Evolutionary conservation across 257 asterid genomes (phyloP).

Genomic region (Handroanthus guayacan): DNA sequence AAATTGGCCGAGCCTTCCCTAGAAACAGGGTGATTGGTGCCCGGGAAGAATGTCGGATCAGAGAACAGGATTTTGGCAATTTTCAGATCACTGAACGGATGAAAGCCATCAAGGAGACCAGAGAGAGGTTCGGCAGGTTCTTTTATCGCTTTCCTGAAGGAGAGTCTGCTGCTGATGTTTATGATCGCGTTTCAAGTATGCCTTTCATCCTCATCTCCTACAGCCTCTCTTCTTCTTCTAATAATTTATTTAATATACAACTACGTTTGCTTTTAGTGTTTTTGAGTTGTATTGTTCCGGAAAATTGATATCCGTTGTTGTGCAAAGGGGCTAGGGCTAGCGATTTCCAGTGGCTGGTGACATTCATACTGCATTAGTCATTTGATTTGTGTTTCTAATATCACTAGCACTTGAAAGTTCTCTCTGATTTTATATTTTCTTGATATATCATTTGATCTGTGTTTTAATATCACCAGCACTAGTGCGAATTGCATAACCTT

Average conservation of each 20-base stretch:
- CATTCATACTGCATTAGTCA: neutral
- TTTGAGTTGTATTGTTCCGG: neutral
- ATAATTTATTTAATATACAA: neutral
- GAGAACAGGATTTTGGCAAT: constrained; percentile 98
- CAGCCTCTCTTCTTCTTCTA: neutral
- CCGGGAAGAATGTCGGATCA: constrained; percentile 86
- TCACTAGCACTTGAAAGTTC: neutral
- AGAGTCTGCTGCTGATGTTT: constrained; percentile 95
- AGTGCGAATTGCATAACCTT: neutral
- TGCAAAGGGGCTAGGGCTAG: neutral
- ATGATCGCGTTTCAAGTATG: constrained; percentile 89
- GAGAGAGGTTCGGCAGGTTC: constrained; percentile 88
- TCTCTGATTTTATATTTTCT: neutral
- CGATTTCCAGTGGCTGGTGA: neutral
- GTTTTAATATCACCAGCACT: neutral
- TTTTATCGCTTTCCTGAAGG: constrained; percentile 94
- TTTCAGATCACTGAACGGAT: constrained; percentile 88
- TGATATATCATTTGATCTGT: neutral
- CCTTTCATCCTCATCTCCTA: neutral
- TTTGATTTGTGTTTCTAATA: neutral
- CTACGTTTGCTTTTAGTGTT: neutral
- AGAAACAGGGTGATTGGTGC: constrained; percentile 69
- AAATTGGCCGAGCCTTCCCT: constrained; percentile 78
- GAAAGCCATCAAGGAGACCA: constrained; percentile 80
- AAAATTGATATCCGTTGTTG: too few species aligned